Evolutionary conservation across 2,329 filamentous ascomycete genomes (phyloP).

Genomic region (Diaporthe caulivora): DNA sequence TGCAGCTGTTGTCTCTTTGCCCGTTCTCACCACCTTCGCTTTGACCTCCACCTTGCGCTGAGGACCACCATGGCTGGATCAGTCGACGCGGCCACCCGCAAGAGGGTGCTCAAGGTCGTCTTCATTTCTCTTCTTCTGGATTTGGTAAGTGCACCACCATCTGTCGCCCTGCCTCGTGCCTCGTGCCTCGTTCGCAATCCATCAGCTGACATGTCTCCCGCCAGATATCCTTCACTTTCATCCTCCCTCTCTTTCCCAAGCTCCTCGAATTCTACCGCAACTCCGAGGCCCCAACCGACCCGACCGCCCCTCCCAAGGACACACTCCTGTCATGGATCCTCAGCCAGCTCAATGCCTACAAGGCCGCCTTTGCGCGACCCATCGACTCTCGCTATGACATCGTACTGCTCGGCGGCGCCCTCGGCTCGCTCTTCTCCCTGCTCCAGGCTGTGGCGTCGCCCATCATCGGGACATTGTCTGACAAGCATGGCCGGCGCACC

Average conservation of each 20-base stretch:
- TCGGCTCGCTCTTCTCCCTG: constrained; percentile 91
- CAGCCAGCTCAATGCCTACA: constrained; percentile 90
- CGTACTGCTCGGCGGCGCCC: constrained; percentile 90
- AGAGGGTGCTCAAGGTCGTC: constrained; percentile 86
- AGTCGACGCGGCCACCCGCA: constrained; percentile 71
- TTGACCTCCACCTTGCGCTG: background rate
- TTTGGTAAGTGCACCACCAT: constrained; percentile 70
- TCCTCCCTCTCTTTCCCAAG: constrained; percentile 94
- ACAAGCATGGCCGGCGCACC: constrained; percentile 86
- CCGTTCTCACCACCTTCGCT: background rate
- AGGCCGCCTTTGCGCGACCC: constrained; percentile 88
- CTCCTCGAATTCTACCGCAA: constrained; percentile 97
- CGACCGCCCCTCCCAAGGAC: constrained; percentile 55
- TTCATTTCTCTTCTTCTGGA: constrained; percentile 92
- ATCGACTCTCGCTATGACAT: constrained; percentile 98
- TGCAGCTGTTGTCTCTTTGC: background rate
- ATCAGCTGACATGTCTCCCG: constrained; percentile 31
- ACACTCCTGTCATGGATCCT: constrained; percentile 86
- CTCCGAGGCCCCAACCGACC: constrained; percentile 72
- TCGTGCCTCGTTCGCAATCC: constrained; percentile 21
- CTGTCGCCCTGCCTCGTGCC: background rate
- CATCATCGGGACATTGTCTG: constrained; percentile 88
- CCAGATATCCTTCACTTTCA: constrained; percentile 98
- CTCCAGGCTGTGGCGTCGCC: constrained; percentile 94
- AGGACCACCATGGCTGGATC: constrained; percentile 52